Base-by-base conservation (phyloP, 495 filamentous ascomycete genomes). In the Terfezia claveryi region DNA sequence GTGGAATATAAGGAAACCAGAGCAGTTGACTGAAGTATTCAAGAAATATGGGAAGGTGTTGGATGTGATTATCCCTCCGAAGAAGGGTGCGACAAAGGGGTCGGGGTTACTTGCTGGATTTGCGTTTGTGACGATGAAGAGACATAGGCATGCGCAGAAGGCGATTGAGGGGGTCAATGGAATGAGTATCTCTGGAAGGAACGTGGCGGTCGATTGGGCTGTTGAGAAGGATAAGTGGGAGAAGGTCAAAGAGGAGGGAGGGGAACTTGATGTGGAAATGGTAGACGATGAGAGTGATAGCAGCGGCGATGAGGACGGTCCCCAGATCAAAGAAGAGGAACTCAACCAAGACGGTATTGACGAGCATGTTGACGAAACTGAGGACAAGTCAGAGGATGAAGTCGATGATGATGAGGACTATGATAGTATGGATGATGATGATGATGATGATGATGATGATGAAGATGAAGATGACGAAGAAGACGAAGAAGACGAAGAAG, bases 121-220 rank as follows among this genome's bases (percentile, higher is more conserved):
- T 69, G 91, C 87, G 8, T 95, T 99, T 63, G 79, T 99, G 57
- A 78, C 87, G 14, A 71, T 99, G 68, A 73, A 88, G 52, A 87
- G 87, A 12, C 79, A 79, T 59, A 91, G 85, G 68, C 92, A 95
- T 68, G 88, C 92, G 0, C 82, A 96, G 69, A 91, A 80, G 69
- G 91, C 91, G 1, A 71, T 99, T 52, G 76, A 79, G 58, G 76
- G 71, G 8, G 69, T 95, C 53, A 96, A 99, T 70, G 92, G 89
- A 17, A 94, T 82, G 67, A 77, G 81, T 59, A 73, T 99, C 17
- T 86, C 94, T 68, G 91, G 89, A 11, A 73, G 91, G 57, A 80
- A 76, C 36, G 59, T 95, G 51, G 89, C 88, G 9, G 89, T 95
- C 6, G 91, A 98, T 73, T 95, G 86, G 85, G 87, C 89, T 23